Evolutionary conservation across 2,329 filamentous ascomycete species (phyloP).

Genomic region (Ceratocystis huliohia): DNA sequence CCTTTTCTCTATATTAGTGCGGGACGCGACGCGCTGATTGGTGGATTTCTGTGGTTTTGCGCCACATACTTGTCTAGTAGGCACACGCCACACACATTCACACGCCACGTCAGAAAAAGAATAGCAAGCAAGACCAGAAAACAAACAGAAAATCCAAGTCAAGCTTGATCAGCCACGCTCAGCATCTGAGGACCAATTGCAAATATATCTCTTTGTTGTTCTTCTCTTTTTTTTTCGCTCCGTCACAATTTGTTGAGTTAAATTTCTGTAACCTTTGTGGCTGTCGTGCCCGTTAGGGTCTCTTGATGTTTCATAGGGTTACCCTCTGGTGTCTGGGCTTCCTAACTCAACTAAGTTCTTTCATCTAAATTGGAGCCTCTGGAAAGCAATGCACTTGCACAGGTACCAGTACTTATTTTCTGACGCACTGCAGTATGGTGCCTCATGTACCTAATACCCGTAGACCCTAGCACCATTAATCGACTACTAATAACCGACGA

Average conservation of each 20-base stretch:
- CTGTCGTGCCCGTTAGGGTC: too few species aligned
- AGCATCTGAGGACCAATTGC: too few species aligned
- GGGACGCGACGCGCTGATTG: slow-evolving; percentile 18
- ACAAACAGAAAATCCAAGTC: background rate
- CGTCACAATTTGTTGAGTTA: too few species aligned
- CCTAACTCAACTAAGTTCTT: background rate
- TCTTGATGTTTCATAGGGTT: too few species aligned
- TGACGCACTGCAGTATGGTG: too few species aligned
- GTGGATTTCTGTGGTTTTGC: slow-evolving; percentile 4
- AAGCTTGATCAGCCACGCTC: background rate
- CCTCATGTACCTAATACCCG: background rate
- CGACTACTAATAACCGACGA: slow-evolving; percentile 26
- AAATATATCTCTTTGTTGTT: too few species aligned
- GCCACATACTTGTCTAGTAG: background rate
- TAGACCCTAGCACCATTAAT: slow-evolving; percentile 6
- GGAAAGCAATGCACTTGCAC: background rate
- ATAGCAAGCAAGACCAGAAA: background rate
- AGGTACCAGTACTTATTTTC: background rate
- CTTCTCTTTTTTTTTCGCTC: too few species aligned
- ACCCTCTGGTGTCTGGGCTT: too few species aligned
- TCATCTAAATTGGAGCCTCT: background rate
- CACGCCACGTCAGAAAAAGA: background rate
- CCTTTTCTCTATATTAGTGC: background rate
- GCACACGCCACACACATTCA: background rate
- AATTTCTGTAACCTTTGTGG: too few species aligned